Conservation (phyloP, 768 basidiomycete genomes). For the Boletus sp. region DNA sequence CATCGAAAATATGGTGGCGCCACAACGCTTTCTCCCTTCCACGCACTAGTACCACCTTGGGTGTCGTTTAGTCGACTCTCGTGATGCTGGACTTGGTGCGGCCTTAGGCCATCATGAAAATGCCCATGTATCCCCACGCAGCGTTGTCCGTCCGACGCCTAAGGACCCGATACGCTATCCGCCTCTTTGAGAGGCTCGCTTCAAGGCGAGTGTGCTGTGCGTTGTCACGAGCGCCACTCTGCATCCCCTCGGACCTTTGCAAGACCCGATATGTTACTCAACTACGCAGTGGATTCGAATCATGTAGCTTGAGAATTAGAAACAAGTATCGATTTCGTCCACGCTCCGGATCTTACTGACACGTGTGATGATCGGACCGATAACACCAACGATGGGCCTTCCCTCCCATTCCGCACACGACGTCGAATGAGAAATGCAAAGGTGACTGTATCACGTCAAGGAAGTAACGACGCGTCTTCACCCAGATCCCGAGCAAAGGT, state of each 20-base stretch:
- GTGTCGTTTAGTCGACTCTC: not conserved
- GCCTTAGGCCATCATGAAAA: not conserved
- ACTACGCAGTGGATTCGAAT: not conserved
- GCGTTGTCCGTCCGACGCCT: not conserved
- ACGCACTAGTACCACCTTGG: not conserved
- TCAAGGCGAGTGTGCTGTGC: not conserved
- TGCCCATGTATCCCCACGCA: not conserved
- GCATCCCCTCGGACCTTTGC: not conserved
- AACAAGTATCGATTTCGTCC: not conserved
- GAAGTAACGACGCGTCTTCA: not conserved
- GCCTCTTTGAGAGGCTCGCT: too few relatives aligned
- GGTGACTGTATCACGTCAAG: not conserved
- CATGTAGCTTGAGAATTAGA: not conserved
- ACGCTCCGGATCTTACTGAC: constrained; percentile 1
- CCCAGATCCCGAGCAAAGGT: not conserved
- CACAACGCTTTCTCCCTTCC: not conserved
- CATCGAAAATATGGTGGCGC: not conserved
- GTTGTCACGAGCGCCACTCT: not conserved
- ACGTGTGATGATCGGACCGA: not conserved
- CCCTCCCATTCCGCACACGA: not conserved
- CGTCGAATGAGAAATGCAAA: not conserved
- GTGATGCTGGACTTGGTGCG: not conserved
- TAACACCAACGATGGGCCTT: not conserved
- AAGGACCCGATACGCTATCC: not conserved
- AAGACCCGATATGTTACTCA: not conserved